A percentile compares a stretch with the other conserved stretches of the same genome.
Conservation (phyloP, 2,329 filamentous ascomycete species). For the Sclerotinia nivalis region DNA sequence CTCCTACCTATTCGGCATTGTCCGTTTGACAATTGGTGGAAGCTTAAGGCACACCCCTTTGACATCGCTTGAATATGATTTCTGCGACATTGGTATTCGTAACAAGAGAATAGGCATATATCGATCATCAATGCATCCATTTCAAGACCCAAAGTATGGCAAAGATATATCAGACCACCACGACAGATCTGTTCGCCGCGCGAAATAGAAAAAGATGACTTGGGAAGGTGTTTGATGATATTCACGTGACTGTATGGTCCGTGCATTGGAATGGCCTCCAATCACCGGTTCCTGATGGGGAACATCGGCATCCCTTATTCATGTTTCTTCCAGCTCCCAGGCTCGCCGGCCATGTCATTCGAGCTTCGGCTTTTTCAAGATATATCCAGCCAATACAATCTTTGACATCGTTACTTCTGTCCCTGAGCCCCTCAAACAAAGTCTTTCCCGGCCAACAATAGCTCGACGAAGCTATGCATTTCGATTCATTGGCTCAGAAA, state of each 20-base stretch:
- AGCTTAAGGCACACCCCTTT: neutral
- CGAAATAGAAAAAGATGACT: neutral
- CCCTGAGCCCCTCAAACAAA: neutral
- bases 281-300: neutral
- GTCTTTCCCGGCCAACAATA: neutral
- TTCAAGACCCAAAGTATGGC: neutral
- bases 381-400: neutral
- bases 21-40: neutral
- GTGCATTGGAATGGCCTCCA: neutral
- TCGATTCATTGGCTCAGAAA: neutral
- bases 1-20: neutral
- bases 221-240: neutral
- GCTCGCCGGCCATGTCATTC: too few relatives aligned
- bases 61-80: neutral
- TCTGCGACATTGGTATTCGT: neutral
- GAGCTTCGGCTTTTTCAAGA: too few relatives aligned
- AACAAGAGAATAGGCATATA: neutral
- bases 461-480: neutral
- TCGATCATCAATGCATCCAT: neutral
- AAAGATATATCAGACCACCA: neutral
- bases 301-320: neutral
- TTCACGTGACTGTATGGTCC: neutral
- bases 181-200: neutral
- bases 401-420: neutral
- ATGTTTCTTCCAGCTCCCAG: neutral